Percentiles rank a stretch among this genome's conserved stretches.
Conservation (phyloP, 345 rosid genomes). For the Laguncularia racemosa region DNA sequence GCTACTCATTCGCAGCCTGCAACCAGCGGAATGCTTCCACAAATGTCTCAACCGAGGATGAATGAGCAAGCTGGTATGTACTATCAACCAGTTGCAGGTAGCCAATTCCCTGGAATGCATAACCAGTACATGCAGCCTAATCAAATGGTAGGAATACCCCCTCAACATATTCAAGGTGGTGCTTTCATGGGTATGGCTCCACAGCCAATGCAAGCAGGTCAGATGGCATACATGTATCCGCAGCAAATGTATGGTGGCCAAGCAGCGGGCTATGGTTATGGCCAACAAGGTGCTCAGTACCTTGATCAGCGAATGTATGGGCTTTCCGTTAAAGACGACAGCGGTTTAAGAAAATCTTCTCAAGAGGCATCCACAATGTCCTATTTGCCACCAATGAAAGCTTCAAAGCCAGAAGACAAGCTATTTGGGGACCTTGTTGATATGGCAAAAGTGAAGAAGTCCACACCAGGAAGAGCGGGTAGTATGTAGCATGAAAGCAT, state of each 20-base stretch:
- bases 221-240: slow-evolving; percentile 40
- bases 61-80: slow-evolving; percentile 59
- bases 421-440: slow-evolving; percentile 96
- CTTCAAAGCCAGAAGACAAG: slow-evolving; percentile 71
- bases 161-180: slow-evolving; percentile 49
- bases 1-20: slow-evolving; percentile 25
- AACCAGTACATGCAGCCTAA: slow-evolving; percentile 22
- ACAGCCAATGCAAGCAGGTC: slow-evolving; percentile 38
- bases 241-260: slow-evolving; percentile 67
- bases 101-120: slow-evolving; percentile 18
- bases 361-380: slow-evolving; percentile 49
- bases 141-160: slow-evolving; percentile 35
- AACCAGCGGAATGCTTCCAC: slow-evolving; percentile 33
- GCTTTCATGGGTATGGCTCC: slow-evolving; percentile 51
- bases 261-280: slow-evolving; percentile 67
- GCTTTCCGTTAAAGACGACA: slow-evolving; percentile 53
- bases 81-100: slow-evolving; percentile 39
- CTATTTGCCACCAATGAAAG: slow-evolving; percentile 47
- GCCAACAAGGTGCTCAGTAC: slow-evolving; percentile 55
- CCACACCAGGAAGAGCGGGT: slow-evolving; percentile 66
- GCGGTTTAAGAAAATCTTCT: slow-evolving; percentile 28
- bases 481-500: slow-evolving; percentile 46
- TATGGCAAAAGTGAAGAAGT: slow-evolving; percentile 73
- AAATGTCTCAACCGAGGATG: slow-evolving; percentile 34
- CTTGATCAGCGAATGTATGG: slow-evolving; percentile 78